Base-by-base conservation (phyloP, 495 filamentous ascomycete species). In the Jackrogersella multiformis region DNA sequence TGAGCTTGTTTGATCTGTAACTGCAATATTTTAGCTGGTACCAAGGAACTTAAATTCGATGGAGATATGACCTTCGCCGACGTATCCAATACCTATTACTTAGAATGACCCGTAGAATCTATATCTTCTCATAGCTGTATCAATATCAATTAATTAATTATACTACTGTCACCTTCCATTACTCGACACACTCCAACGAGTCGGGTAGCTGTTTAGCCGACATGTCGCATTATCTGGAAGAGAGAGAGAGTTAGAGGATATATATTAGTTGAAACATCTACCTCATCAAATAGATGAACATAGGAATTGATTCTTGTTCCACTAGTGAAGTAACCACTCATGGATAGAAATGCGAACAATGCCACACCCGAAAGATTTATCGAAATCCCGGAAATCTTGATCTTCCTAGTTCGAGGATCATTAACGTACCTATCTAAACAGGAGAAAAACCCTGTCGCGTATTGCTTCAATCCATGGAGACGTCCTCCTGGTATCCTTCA, bases 391-490 rank as follows among this genome's bases (percentile, higher is more conserved):
- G 21, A 28, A 24, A 46, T 26, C 21, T 15, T 46, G 21, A 46
- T 46, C 21, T 15, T 24, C 42, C 10, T 21, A 0, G 10, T 13
- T 5, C 8, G 20, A 3, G 12, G 9, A 24, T 20, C 13, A 49
- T 32, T 16, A 24, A 30, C 26, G 7, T 30, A n/a, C n/a, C n/a
- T 46, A 49, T 2, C 35, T 10, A 10, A 21, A 5, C 26, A 23
- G 5, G 26, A 30, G 26, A 12, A 39, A 7, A 30, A 30, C 28
- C 35, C 35, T 15, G n/a, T 5, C 8, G 35, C 2, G 13, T 10
- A 12, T 13, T n/a, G n/a, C n/a, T 20, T 71, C 58, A 71, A 42
- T 52, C 56, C 73, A 73, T 73, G n/a, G 39, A n/a, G 4, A 69
- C 49, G 45, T 75, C 73, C 1, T 67, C 73, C 1, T 52, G 65